Evolutionary conservation across 208 protist genomes (phyloP), one percentile per base, ranked within the genome.

Genomic region (Trypanosoma cruzi): DNA sequence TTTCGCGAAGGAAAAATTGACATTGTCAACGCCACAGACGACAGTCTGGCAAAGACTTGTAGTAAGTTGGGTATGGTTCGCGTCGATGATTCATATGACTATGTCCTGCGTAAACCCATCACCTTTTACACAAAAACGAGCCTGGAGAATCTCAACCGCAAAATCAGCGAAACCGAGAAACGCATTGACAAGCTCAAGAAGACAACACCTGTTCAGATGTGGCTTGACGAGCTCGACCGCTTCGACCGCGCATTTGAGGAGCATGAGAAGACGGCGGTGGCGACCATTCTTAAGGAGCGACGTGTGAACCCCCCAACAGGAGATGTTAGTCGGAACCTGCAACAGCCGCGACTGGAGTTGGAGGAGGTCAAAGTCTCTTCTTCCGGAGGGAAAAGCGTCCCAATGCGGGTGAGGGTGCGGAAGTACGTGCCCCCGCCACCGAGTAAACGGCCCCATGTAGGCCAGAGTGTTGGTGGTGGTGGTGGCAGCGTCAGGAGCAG

Each of bases 61-160:
- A 32, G 64, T 28, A 86, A 89, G 46, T 78, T 95, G 7, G 80
- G 82, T 48, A 71, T 96, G 74, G 78, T 88, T 54, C 79, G 80
- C 13, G 81, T 94, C 0, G 84, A 95, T n/a, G 87, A 90, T 48
- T 75, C 60, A 32, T 96, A 85, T 73, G 85, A 93, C 73, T 96
- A 96, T 68, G 77, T 98, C 7, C 72, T 97, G 10, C 86, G 86
- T 64, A 88, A 93, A 61, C 92, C 90, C 50, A 91, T 97, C 72
- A 94, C 84, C 29, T 96, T 90, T 79, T 95, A 93, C 71, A 97
- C 89, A 31, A 81, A 73, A 50, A 94, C 87, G 26, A 95, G 82
- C 71, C 75, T 82, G 1, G 89, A 96, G 68, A 94, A 92, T 66
- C 79, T 97, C n/a, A 57, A 67, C 36, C 49, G 52, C 3, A 79